These are phyloP conservation scores for Scytalidium lignicola DNA, from an alignment of 2,329 filamentous ascomycete species.

Conservation along the genomic window DNA sequence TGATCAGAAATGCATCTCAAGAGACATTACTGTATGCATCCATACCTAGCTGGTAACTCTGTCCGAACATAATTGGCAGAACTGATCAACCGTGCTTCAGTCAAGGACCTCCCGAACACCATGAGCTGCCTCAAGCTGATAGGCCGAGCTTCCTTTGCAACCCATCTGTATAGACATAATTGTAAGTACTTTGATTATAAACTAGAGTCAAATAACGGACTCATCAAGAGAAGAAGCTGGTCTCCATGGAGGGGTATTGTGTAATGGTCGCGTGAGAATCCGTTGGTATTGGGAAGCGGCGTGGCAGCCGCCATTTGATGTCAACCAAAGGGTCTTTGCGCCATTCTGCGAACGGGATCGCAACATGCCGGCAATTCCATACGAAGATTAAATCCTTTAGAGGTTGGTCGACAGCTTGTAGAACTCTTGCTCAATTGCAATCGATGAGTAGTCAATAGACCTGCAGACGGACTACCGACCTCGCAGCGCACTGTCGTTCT, in stretches of 20 bases:
- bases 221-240: conserved; percentile 61
- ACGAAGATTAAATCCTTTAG: conserved; percentile 2
- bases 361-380: conserved; percentile 31
- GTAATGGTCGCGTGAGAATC: conserved; percentile 10
- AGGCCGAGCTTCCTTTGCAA: conserved; percentile 84
- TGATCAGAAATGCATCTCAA: not conserved
- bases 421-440: not conserved
- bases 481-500: not conserved
- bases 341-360: conserved; percentile 27
- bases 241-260: conserved; percentile 46
- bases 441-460: not conserved
- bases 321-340: conserved; percentile 24
- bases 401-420: not conserved
- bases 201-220: conserved; percentile 35
- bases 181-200: not conserved
- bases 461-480: not conserved
- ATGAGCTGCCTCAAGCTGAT: conserved; percentile 95
- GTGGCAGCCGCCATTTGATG: conserved; percentile 12
- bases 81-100: conserved; percentile 81
- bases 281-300: conserved; percentile 3
- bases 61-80: conserved; percentile 97
- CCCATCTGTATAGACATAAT: conserved; percentile 61
- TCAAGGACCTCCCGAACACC: conserved; percentile 92
- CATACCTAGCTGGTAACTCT: conserved; percentile 78
- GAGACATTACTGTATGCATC: not conserved